Percentiles rank a stretch among this genome's conserved stretches.
These are phyloP conservation scores for Warburgia ugandensis DNA, from an alignment of 164 flowering plant species.

Conservation along the genomic window DNA sequence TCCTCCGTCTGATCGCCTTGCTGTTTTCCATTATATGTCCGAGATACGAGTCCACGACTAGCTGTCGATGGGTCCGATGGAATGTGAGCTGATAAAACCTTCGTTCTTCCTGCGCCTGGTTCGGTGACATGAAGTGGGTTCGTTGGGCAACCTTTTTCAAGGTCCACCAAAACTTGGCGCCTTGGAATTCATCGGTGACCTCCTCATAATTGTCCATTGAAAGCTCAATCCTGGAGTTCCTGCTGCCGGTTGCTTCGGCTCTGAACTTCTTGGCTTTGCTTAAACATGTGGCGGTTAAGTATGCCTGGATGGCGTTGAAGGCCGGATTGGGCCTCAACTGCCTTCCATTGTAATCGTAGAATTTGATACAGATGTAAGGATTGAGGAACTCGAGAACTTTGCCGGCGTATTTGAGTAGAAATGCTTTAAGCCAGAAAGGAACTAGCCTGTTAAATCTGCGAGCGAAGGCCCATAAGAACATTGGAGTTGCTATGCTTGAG, in stretches of 20 bases:
- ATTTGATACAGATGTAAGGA: constrained; percentile 37
- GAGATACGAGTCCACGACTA: constrained; percentile 30
- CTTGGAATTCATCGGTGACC: constrained; percentile 39
- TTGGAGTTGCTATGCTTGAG: constrained; percentile 34
- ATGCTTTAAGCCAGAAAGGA: constrained; percentile 28
- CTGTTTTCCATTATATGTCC: constrained; percentile 37
- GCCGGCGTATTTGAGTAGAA: constrained; percentile 20
- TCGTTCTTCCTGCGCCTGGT: constrained; percentile 24
- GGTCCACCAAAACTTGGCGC: constrained; percentile 41
- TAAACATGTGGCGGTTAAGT: constrained; percentile 38
- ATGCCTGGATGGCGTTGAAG: constrained; percentile 39
- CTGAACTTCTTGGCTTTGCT: constrained; percentile 39
- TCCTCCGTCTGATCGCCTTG: constrained; percentile 30
- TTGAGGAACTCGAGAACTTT: constrained; percentile 19
- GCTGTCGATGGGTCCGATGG: no score
- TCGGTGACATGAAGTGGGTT: constrained; percentile 2
- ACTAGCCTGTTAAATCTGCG: no score
- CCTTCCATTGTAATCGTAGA: no score
- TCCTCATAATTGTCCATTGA: constrained; percentile 53
- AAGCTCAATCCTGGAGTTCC: constrained; percentile 27
- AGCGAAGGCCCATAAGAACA: constrained; percentile 43
- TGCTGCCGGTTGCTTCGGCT: constrained; percentile 33
- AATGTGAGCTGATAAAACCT: constrained; percentile 37
- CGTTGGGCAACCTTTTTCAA: constrained; percentile 14
- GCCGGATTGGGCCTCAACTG: constrained; percentile 40